Percentiles rank a stretch among this genome's conserved stretches.
Evolutionary conservation across 805 yeast genomes (phyloP).

Genomic region (Candida easanensis): DNA sequence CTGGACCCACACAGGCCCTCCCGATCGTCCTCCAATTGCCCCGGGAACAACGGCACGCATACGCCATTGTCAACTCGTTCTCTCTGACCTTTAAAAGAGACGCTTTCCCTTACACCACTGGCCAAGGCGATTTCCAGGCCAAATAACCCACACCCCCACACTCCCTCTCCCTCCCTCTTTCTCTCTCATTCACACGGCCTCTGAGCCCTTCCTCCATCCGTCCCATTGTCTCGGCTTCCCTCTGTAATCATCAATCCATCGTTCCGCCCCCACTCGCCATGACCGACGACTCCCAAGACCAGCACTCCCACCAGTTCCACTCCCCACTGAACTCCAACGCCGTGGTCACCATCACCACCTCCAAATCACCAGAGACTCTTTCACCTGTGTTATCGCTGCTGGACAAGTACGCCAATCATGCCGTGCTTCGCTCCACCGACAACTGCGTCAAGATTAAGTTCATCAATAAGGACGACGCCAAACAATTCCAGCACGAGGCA

Average conservation of each 20-base stretch:
- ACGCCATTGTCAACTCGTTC: too few species aligned
- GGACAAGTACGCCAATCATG: background rate
- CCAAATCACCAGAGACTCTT: background rate
- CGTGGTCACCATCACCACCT: conserved; percentile 16
- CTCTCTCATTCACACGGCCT: background rate
- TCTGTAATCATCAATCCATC: background rate
- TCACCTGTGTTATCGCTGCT: conserved; percentile 2
- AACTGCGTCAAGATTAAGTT: conserved; percentile 18
- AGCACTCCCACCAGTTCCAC: conserved; percentile 13
- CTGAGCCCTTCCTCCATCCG: background rate
- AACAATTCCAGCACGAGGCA: conserved; percentile 7
- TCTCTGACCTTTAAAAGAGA: background rate
- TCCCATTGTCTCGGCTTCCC: background rate
- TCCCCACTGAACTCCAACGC: conserved; percentile 27
- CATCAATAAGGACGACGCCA: conserved; percentile 21
- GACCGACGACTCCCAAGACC: conserved; percentile 6
- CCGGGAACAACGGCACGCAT: background rate
- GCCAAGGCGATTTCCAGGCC: background rate
- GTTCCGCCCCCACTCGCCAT: background rate
- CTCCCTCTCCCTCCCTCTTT: background rate
- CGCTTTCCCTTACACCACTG: background rate
- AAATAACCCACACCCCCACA: background rate
- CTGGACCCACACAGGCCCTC: too few species aligned
- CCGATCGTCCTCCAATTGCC: background rate
- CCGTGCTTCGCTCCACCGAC: background rate